phyloP scores from a whole-genome alignment of 768 basidiomycete species.

The Cyclocybe aegerita region DNA sequence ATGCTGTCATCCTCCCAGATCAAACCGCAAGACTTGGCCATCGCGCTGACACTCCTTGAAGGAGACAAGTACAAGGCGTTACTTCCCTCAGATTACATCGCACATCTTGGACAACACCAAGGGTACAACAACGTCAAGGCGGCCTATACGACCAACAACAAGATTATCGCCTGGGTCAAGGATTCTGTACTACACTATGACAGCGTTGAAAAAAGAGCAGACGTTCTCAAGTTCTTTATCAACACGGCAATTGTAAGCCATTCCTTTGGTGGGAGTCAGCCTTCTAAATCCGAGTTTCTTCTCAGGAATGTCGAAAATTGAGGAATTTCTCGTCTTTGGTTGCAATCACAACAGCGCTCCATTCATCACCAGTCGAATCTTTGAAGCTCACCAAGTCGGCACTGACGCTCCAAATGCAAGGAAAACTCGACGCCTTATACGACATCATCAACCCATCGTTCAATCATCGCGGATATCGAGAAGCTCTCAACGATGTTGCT shows the following conservation, averaged over 20 bases:
- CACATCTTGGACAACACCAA: conserved; percentile 30
- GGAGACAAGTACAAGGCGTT: conserved; percentile 39
- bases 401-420: conserved; percentile 25
- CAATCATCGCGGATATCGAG: conserved; percentile 37
- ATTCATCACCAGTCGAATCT: conserved; percentile 37
- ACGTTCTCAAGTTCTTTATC: conserved; percentile 44
- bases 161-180: conserved; percentile 39
- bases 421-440: conserved; percentile 30
- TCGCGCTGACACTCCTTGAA: conserved; percentile 43
- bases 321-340: conserved; percentile 44
- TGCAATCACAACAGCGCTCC: conserved; percentile 41
- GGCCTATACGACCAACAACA: conserved; percentile 35
- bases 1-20: conserved; percentile 31
- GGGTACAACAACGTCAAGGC: conserved; percentile 31
- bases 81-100: conserved; percentile 41
- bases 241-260: conserved; percentile 36
- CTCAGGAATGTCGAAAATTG: conserved; percentile 41
- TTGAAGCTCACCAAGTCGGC: conserved; percentile 32
- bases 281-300: not conserved
- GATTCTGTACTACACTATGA: conserved; percentile 40
- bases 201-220: conserved; percentile 32
- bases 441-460: conserved; percentile 30
- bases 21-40: conserved; percentile 38
- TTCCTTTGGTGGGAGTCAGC: not conserved
- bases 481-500: conserved; percentile 25